Evolutionary conservation across 108 stramenopile genomes (phyloP).

Genomic region (Conticribra weissflogii): DNA sequence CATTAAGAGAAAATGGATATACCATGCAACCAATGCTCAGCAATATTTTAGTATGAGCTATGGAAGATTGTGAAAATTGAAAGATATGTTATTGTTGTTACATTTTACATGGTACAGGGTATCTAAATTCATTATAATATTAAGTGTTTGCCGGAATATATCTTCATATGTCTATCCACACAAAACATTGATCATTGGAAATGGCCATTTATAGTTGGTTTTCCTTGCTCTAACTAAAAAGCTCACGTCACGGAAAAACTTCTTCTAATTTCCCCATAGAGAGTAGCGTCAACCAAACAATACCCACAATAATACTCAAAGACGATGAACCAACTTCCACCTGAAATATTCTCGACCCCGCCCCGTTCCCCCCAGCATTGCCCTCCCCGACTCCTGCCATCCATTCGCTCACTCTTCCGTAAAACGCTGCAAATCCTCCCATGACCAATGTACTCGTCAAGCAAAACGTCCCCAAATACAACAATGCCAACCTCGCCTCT

Average conservation of each 20-base stretch:
- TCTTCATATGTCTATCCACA: no score
- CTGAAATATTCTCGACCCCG: constrained; percentile 47
- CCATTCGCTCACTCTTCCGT: constrained; percentile 47
- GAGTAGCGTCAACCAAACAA: constrained; percentile 63
- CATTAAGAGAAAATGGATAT: no score
- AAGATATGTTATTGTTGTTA: no score
- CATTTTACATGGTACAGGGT: no score
- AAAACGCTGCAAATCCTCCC: constrained; percentile 67
- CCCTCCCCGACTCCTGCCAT: constrained; percentile 21
- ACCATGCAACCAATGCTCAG: no score
- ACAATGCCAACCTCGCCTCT: constrained; percentile 43
- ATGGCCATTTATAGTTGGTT: no score
- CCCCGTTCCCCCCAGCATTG: not conserved
- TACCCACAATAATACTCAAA: constrained; percentile 69
- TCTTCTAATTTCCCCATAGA: constrained; percentile 62
- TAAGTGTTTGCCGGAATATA: no score
- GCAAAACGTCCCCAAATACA: constrained; percentile 71
- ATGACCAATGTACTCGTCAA: constrained; percentile 59
- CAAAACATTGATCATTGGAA: no score
- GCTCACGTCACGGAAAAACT: constrained; percentile 59
- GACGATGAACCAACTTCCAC: constrained; percentile 60
- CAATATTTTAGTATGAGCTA: no score
- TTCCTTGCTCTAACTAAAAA: no score
- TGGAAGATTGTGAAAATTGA: no score
- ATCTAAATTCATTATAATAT: no score